Evolutionary conservation across 2,329 filamentous ascomycete genomes (phyloP).

Genomic region (Elsinoe arachidis): DNA sequence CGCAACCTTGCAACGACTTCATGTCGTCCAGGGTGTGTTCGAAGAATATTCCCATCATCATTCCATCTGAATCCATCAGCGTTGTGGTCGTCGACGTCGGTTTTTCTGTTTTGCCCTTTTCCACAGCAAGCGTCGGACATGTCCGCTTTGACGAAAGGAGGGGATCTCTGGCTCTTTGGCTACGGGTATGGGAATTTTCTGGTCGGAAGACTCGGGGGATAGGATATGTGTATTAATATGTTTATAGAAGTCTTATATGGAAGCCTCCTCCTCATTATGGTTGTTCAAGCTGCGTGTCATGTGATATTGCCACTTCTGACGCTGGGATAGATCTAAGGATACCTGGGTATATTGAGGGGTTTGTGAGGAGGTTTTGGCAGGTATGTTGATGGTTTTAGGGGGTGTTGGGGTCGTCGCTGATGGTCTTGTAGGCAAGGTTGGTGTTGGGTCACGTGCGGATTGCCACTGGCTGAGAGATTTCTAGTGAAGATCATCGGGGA

Average conservation of each 20-base stretch:
- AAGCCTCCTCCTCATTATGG: constrained; percentile 94
- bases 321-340: constrained; percentile 62
- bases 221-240: constrained; percentile 14
- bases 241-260: constrained; percentile 80
- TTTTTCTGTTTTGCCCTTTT: neutral
- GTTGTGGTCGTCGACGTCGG: neutral
- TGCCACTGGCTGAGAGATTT: neutral
- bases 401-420: neutral
- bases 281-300: constrained; percentile 36
- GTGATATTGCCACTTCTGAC: constrained; percentile 9
- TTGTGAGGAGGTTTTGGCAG: constrained; percentile 97
- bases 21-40: neutral
- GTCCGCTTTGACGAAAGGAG: constrained; percentile 10
- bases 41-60: neutral
- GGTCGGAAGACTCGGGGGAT: neutral
- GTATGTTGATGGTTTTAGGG: constrained; percentile 43
- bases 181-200: constrained; percentile 61
- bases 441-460: neutral
- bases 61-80: neutral
- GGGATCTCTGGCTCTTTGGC: constrained; percentile 87
- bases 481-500: constrained; percentile 86
- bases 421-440: constrained; percentile 23
- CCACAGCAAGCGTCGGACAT: neutral
- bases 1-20: neutral
- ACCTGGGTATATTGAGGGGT: constrained; percentile 84